Conservation (phyloP, 1,284 basidiomycete genomes). For the Rhodotorula sp. region DNA sequence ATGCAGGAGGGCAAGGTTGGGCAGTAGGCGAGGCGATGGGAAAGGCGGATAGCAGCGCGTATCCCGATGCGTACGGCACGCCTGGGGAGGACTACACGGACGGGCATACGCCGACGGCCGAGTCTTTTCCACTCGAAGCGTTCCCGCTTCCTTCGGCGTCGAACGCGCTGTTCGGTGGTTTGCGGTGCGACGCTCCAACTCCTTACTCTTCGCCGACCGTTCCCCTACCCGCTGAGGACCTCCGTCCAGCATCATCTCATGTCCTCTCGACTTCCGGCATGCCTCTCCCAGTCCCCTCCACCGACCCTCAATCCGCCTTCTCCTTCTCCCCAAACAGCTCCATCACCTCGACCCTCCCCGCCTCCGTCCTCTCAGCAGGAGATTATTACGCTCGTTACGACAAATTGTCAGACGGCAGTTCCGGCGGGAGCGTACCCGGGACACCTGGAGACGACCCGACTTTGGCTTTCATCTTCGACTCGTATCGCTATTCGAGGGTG, state of each 20-base stretch:
- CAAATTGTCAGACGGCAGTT: neutral
- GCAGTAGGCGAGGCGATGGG: neutral
- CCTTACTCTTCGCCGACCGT: neutral
- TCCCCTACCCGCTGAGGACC: neutral
- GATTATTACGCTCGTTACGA: neutral
- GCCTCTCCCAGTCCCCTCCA: neutral
- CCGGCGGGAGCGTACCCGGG: neutral
- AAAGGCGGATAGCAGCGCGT: no score
- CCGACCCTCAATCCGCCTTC: neutral
- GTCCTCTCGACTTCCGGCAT: neutral
- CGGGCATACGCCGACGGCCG: neutral
- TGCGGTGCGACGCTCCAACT: neutral
- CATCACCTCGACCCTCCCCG: neutral
- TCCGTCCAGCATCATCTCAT: neutral
- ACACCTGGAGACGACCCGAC: conserved; percentile 20
- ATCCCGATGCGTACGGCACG: neutral
- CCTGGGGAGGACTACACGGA: neutral
- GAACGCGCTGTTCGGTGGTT: neutral
- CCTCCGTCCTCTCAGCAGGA: neutral
- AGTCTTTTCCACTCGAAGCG: neutral
- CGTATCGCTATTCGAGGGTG: conserved; percentile 18
- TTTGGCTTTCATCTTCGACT: conserved; percentile 29
- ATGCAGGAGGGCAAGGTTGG: no score
- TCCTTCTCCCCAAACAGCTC: conserved; percentile 7
- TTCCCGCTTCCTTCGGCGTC: neutral